These are phyloP conservation scores for Rutstroemia sp. DNA, from an alignment of 2,329 filamentous ascomycete genomes.

Conservation along the genomic window DNA sequence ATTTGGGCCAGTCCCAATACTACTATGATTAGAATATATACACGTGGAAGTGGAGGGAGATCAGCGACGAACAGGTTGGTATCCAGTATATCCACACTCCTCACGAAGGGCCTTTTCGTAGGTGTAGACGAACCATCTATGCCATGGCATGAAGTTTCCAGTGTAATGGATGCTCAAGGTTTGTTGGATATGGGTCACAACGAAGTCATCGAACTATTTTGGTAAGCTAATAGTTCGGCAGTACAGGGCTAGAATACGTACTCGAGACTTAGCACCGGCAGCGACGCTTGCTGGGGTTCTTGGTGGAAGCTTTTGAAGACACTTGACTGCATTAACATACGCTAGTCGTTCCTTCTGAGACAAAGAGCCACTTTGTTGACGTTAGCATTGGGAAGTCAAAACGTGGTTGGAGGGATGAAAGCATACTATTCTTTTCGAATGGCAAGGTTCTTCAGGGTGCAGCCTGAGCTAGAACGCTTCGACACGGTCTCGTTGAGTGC, in stretches of 20 bases:
- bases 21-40: conserved; percentile 26
- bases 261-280: conserved; percentile 16
- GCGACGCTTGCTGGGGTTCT: conserved; percentile 25
- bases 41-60: background rate
- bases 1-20: conserved; percentile 40
- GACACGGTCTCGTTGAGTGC: too few relatives aligned
- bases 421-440: too few relatives aligned
- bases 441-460: too few relatives aligned
- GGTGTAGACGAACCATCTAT: conserved; percentile 30
- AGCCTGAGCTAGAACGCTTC: too few relatives aligned
- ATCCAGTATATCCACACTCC: background rate
- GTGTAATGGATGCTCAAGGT: conserved; percentile 14
- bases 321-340: conserved; percentile 33
- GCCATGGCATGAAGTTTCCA: conserved; percentile 30
- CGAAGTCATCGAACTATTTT: conserved; percentile 30
- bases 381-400: too few relatives aligned
- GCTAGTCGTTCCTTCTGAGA: conserved; percentile 11
- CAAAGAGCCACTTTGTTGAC: background rate
- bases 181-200: conserved; percentile 31
- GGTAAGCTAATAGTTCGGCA: background rate
- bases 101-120: conserved; percentile 26
- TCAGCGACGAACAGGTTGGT: background rate
- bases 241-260: background rate
- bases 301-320: conserved; percentile 27
- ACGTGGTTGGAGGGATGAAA: too few relatives aligned